Evolutionary conservation across 139 green algal genomes (phyloP).

Genomic region (Volvox africanus): DNA sequence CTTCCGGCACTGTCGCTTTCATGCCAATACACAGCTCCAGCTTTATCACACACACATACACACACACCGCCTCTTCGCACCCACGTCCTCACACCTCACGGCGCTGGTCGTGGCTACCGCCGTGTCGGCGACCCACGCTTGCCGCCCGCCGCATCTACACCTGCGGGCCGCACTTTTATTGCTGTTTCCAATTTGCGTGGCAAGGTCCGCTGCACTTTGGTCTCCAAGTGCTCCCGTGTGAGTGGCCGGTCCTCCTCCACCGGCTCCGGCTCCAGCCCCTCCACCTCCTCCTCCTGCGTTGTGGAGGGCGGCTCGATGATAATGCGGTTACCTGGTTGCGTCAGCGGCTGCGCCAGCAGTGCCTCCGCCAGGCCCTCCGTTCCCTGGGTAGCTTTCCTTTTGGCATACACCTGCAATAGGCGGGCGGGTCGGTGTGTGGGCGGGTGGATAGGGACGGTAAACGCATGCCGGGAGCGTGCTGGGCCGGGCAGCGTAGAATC

Average conservation of each 20-base stretch:
- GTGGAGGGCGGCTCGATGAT: conserved; percentile 71
- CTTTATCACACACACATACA: not conserved
- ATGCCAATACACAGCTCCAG: too few species aligned
- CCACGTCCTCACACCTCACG: not conserved
- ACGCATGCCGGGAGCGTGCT: too few species aligned
- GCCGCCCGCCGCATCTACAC: conserved; percentile 23
- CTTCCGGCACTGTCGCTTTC: too few species aligned
- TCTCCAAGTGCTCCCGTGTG: conserved; percentile 56
- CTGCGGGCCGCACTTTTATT: conserved; percentile 62
- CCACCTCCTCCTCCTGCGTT: conserved; percentile 55
- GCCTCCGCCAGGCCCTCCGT: conserved; percentile 51
- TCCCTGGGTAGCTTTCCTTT: conserved; percentile 45
- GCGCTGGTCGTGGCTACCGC: conserved; percentile 14
- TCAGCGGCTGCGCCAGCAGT: conserved; percentile 59
- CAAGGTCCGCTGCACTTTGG: conserved; percentile 57
- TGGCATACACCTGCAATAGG: conserved; percentile 43
- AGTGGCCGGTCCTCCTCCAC: conserved; percentile 59
- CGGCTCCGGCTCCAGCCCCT: conserved; percentile 43
- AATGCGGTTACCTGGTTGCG: conserved; percentile 51
- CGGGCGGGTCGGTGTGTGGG: not conserved
- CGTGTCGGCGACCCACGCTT: conserved; percentile 49
- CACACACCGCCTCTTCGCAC: too few species aligned
- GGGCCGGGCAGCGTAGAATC: too few species aligned
- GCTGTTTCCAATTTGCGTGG: conserved; percentile 61
- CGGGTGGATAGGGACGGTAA: too few species aligned